Percentiles rank a stretch among this genome's conserved stretches.
Conservation (phyloP, 1,139 yeast genomes). For the Taphrina communis region DNA sequence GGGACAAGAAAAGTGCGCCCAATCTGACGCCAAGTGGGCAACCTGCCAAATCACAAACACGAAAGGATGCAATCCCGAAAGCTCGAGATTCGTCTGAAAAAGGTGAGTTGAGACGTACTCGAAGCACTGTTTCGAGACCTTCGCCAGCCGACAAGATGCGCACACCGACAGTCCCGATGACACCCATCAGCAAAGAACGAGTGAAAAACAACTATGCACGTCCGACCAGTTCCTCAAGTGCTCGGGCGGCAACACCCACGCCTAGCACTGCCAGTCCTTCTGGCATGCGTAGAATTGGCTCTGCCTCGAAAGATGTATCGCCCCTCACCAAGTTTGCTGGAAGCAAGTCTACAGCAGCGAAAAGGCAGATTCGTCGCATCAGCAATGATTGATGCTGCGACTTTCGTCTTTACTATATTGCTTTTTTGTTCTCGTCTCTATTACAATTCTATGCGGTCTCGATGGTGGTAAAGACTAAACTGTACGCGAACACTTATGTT, state of each 20-base stretch:
- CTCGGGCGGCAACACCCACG: background rate
- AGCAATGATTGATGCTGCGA: background rate
- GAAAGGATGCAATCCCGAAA: background rate
- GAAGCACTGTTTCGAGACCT: background rate
- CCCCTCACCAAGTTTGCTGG: background rate
- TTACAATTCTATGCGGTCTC: no score
- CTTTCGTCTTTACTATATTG: background rate
- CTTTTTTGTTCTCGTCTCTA: no score
- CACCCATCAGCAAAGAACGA: conserved; percentile 6
- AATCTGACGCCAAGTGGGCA: background rate
- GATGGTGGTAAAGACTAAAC: no score
- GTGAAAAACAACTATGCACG: conserved; percentile 6
- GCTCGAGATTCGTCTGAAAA: background rate
- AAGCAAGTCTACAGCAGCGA: background rate
- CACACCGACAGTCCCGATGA: background rate
- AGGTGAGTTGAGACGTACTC: background rate
- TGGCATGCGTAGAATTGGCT: conserved; percentile 1
- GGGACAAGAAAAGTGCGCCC: background rate
- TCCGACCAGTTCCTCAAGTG: conserved; percentile 22
- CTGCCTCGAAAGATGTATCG: background rate
- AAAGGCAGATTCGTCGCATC: background rate
- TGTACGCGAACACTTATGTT: no score
- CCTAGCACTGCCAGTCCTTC: background rate
- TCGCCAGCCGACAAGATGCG: background rate
- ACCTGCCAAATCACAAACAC: background rate